phyloP scores from a whole-genome alignment of 2,329 filamentous ascomycete species.

The Coniochaeta sp. region DNA sequence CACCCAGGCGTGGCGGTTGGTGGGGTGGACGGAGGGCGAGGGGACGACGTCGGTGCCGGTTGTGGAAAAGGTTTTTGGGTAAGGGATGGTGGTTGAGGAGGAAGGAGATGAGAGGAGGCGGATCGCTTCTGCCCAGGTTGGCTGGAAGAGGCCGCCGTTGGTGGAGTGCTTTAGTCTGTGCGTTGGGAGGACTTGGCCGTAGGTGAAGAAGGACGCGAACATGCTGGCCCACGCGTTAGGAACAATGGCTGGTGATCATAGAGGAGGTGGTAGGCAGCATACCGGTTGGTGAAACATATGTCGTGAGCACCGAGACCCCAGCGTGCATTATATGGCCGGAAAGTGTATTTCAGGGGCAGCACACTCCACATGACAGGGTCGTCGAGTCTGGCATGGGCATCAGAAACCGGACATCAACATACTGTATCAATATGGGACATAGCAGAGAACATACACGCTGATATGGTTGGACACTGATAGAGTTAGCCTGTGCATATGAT shows the following conservation, averaged over 20 bases:
- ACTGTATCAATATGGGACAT: not conserved
- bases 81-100: no score
- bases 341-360: slow-evolving; percentile 66
- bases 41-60: slow-evolving; percentile 58
- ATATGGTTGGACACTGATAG: slow-evolving; percentile 77
- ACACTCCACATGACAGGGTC: slow-evolving; percentile 93
- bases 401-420: slow-evolving; percentile 4
- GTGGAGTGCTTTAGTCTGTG: slow-evolving; percentile 74
- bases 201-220: slow-evolving; percentile 72
- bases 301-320: slow-evolving; percentile 93
- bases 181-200: slow-evolving; percentile 85
- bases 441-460: slow-evolving; percentile 60
- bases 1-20: slow-evolving; percentile 73
- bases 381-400: slow-evolving; percentile 54
- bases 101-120: slow-evolving; percentile 63
- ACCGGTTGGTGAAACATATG: slow-evolving; percentile 89
- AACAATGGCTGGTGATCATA: not conserved
- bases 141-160: slow-evolving; percentile 81
- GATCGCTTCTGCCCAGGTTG: slow-evolving; percentile 79
- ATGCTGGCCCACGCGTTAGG: slow-evolving; percentile 35
- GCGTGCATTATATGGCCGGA: slow-evolving; percentile 67
- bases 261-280: slow-evolving; percentile 18
- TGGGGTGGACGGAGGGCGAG: slow-evolving; percentile 64
- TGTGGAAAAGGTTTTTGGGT: slow-evolving; percentile 38
- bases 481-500: slow-evolving; percentile 9